phyloP scores from a whole-genome alignment of 1,284 basidiomycete genomes.

The Prillingera fragicola region DNA sequence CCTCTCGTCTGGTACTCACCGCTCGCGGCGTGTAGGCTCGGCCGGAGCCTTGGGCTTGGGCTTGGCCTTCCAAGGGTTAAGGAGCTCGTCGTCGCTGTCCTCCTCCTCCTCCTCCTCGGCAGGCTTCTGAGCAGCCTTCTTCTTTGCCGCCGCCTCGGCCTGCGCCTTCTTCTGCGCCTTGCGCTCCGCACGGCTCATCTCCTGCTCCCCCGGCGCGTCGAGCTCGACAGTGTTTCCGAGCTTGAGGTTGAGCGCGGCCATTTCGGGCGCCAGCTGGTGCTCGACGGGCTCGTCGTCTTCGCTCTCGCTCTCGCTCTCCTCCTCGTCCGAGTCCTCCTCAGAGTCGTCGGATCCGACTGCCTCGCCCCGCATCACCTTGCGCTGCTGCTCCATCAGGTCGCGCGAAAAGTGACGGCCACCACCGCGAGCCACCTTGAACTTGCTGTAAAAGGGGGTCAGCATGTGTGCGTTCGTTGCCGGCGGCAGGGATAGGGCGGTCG shows the following conservation, averaged over 20 bases:
- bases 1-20: too few species aligned
- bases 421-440: slow-evolving; percentile 78
- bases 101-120: slow-evolving; percentile 53
- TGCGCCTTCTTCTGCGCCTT: slow-evolving; percentile 66
- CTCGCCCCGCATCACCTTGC: slow-evolving; percentile 13
- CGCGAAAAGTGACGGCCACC: slow-evolving; percentile 76
- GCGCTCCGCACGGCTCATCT: slow-evolving; percentile 61
- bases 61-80: slow-evolving; percentile 21
- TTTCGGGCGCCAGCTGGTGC: slow-evolving; percentile 40
- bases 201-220: slow-evolving; percentile 48
- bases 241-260: slow-evolving; percentile 44
- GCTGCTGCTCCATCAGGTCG: slow-evolving; percentile 24
- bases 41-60: too few species aligned
- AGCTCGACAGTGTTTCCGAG: slow-evolving; percentile 45
- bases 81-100: slow-evolving; percentile 46
- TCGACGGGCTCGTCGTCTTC: slow-evolving; percentile 20
- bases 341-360: slow-evolving; percentile 22
- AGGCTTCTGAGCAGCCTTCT: slow-evolving; percentile 30
- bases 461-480: not conserved
- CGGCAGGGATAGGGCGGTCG: not conserved
- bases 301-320: slow-evolving; percentile 21
- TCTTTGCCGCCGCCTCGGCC: slow-evolving; percentile 48
- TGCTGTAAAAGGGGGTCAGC: slow-evolving; percentile 31
- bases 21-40: slow-evolving; percentile 63
- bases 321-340: slow-evolving; percentile 34